Evolutionary conservation across 2,329 filamentous ascomycete species (phyloP), one percentile per base, ranked within the genome.

Genomic region (Colletotrichum kahawae): DNA sequence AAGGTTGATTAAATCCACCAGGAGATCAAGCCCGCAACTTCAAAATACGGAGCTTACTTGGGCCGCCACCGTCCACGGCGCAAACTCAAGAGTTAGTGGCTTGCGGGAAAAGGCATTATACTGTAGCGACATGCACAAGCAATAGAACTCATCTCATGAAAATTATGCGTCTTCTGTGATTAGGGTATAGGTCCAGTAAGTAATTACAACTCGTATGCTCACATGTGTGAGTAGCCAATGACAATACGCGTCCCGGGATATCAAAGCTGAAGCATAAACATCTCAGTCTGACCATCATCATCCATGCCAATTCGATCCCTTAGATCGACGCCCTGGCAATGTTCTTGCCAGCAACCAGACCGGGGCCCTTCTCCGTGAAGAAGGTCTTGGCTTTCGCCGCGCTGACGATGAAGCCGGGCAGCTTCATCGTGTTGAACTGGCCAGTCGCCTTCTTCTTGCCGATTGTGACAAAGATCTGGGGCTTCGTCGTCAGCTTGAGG

Each of bases 311-410:
- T 7, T n/a, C 12, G 2, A 2, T 7, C 16, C 6, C 21, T 63
- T 34, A 75, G 21, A 75, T 75, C 3, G 72, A 75, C 27, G 72
- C 72, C 43, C 74, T 70, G 27, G 71, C 74, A 13, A 76, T 76
- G 66, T 76, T 76, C 62, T 76, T 74, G 33, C 74, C 74, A 8
- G 67, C 66, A 21, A 76, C 71, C 27, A 76, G 24, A 29, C 74
- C 74, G 3, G 67, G 71, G 0, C 71, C 74, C 71, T 76, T 76
- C 56, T 76, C 75, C 6, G 72, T 67, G 75, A 76, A 76, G 48
- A 76, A 76, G 29, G 67, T 75, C 72, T 76, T 76, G 48, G 71
- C 71, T 67, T 76, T 76, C 71, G 74, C 71, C 51, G 71, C 71
- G 48, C 67, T 71, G n/a, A 76, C 75, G 36, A 76, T 76, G 66